Percentiles rank a stretch among this genome's conserved stretches.
Evolutionary conservation across 345 rosid species (phyloP).

Genomic region (Erucastrum elatum): DNA sequence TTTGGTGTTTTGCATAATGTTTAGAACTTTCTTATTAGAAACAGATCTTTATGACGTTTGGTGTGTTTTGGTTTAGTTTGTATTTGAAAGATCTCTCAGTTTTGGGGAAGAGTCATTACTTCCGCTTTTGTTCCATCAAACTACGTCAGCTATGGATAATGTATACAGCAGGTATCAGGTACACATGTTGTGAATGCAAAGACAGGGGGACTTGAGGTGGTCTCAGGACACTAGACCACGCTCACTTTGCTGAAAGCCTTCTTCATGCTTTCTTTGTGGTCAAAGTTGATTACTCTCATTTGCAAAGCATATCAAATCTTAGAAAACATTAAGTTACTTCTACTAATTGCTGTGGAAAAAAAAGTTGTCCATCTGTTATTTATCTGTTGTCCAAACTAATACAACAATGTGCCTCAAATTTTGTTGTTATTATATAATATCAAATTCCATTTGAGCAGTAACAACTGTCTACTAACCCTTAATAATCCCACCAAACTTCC

Average conservation of each 20-base stretch:
- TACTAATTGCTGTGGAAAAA: conserved; percentile 5
- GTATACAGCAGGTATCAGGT: too few relatives aligned
- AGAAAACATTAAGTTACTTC: conserved; percentile 27
- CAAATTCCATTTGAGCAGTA: conserved; percentile 27
- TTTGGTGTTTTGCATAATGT: not conserved
- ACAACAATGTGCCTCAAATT: conserved; percentile 33
- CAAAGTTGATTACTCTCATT: conserved; percentile 24
- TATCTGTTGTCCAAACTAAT: conserved; percentile 15
- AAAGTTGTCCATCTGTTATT: conserved; percentile 9
- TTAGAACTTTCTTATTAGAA: not conserved
- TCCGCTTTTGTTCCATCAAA: not conserved
- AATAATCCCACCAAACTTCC: conserved; percentile 29
- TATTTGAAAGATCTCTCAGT: not conserved
- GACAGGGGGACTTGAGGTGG: too few relatives aligned
- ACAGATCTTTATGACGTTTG: not conserved
- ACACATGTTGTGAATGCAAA: too few relatives aligned
- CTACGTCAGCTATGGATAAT: not conserved
- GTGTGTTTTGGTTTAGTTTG: not conserved
- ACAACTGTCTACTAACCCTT: conserved; percentile 32
- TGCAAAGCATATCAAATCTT: not conserved
- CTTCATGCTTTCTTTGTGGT: conserved; percentile 63
- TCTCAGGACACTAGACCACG: conserved; percentile 52
- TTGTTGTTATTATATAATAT: conserved; percentile 14
- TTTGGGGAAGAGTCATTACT: not conserved
- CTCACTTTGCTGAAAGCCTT: conserved; percentile 66